Evolutionary conservation across 1,139 yeast genomes (phyloP), one percentile per base, ranked within the genome.

Genomic region (Ogataea hybrid): DNA sequence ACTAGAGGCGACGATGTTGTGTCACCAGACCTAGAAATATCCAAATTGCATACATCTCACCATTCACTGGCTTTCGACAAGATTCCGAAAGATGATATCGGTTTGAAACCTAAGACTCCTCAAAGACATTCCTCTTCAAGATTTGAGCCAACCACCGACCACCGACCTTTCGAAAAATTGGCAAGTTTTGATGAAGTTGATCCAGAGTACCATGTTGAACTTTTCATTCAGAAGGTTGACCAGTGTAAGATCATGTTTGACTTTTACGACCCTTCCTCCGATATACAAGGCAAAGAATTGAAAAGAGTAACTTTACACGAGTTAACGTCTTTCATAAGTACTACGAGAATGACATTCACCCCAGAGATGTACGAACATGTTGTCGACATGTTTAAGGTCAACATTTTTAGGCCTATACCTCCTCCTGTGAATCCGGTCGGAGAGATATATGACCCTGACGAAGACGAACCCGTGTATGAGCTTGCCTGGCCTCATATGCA

Each of bases 401-500:
- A 92, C 65, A 72, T 92, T 43, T 89, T 92, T 64, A 79, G 99
- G 59, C 96, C 97, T 25, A 88, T 92, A 34, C 97, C 98, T 3
- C 98, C 99, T 1, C 97, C 97, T 1, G 96, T 90, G 32, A 92
- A 94, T 62, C 97, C 97, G 4, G 77, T 90, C 31, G 98, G 98
- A 28, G 98, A 94, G 49, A 76, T 92, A 22, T 94, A 78, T 63
- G 98, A 94, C 58, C 98, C 99, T 0, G 98, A 92, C 68, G 99
- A 92, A 67, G 98, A 92, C 67, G 99, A 92, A 65, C 97, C 97
- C 2, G 95, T 92, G 32, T 81, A 81, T 58, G 98, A 94, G 62
- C 79, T 92, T 48, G 92, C 97, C 5, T 92, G 99, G 99, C 96
- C 98, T 4, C 99, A 92, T 63, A 92, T 94, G 97, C 95, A 88